Conservation (phyloP, 352 stramenopile species). For the Globisporangium orthogonon region DNA sequence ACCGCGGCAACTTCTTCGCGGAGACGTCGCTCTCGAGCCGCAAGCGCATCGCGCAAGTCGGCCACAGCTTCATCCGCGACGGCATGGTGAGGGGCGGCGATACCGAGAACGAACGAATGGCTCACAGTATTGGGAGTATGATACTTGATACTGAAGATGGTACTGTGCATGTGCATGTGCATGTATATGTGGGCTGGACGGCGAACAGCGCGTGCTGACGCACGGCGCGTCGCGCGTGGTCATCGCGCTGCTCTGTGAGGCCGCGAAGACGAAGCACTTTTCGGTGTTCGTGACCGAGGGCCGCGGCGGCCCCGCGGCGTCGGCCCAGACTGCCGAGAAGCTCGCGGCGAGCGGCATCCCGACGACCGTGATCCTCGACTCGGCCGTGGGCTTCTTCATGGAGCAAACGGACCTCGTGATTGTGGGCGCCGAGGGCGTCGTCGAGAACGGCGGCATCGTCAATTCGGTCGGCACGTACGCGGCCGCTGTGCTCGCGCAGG, state of each 20-base stretch:
- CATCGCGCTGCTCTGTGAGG: constrained; percentile 85
- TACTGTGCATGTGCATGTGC: no score
- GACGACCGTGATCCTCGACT: constrained; percentile 94
- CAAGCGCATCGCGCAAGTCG: constrained; percentile 90
- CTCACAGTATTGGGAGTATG: no score
- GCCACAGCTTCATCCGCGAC: constrained; percentile 93
- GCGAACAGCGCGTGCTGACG: constrained; percentile 85
- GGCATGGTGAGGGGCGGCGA: constrained; percentile 53
- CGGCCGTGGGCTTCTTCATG: constrained; percentile 95
- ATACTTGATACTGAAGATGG: no score
- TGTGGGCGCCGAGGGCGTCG: constrained; percentile 93
- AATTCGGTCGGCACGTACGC: constrained; percentile 98
- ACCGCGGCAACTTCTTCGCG: constrained; percentile 90
- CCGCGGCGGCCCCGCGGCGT: constrained; percentile 86
- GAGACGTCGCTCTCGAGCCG: constrained; percentile 90
- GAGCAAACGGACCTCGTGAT: constrained; percentile 95
- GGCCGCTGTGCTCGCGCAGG: constrained; percentile 91
- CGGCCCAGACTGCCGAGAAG: constrained; percentile 62
- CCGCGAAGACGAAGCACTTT: constrained; percentile 92
- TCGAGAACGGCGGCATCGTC: constrained; percentile 97
- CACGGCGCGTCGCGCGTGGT: constrained; percentile 93
- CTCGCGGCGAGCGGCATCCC: constrained; percentile 89
- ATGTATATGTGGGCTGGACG: neutral
- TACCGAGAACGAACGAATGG: no score
- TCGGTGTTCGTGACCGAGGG: constrained; percentile 92